phyloP scores from a whole-genome alignment of 2,329 filamentous ascomycete species.

The Fusarium anthophilum region DNA sequence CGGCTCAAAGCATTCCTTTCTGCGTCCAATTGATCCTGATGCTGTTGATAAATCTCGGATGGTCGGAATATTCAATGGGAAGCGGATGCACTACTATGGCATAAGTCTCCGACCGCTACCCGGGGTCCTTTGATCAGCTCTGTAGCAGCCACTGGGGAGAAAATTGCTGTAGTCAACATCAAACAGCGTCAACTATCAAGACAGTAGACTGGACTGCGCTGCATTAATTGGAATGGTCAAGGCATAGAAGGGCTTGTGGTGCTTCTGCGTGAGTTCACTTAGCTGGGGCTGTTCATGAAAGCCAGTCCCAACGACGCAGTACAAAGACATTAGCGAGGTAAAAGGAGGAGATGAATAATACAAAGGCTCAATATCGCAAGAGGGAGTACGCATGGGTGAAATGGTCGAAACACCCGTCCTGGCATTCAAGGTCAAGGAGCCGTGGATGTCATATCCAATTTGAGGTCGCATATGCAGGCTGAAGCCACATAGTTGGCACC shows the following conservation, averaged over 20 bases:
- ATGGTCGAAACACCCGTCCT: rapidly evolving
- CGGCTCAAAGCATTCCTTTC: not conserved
- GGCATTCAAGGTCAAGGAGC: rapidly evolving
- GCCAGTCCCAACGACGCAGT: rapidly evolving
- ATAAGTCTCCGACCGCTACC: not conserved
- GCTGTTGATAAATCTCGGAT: not conserved
- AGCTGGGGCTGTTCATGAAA: not conserved
- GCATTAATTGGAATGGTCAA: too few species aligned
- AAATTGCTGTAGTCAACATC: too few species aligned
- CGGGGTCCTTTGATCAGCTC: not conserved
- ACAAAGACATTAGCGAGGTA: not conserved
- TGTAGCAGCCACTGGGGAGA: not conserved
- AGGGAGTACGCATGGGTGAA: rapidly evolving
- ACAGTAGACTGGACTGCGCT: rapidly evolving
- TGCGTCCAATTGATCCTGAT: too few species aligned
- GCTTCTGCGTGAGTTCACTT: too few species aligned
- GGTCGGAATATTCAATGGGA: not conserved
- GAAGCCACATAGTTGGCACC: rapidly evolving
- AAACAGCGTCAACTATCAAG: too few species aligned
- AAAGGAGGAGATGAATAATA: rapidly evolving
- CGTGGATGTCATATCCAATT: not conserved
- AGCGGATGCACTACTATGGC: not conserved
- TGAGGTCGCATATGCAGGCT: not conserved
- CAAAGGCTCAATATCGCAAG: rapidly evolving
- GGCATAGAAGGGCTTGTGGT: too few species aligned